phyloP scores from a whole-genome alignment of 345 rosid species.

The Euphorbia peplus region DNA sequence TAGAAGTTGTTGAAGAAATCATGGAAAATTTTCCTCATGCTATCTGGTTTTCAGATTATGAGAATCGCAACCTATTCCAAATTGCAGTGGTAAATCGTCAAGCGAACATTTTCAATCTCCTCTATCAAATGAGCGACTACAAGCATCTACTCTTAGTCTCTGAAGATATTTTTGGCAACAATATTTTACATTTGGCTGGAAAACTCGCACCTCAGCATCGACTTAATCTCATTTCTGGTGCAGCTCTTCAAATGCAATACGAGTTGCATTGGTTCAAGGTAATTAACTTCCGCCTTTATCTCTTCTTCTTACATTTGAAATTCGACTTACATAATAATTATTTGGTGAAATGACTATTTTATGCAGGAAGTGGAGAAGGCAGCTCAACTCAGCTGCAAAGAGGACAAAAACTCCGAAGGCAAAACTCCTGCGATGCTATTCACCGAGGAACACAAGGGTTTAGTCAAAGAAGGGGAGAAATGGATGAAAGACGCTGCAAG shows the following conservation, averaged over 20 bases:
- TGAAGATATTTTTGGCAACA: neutral
- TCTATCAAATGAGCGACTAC: neutral
- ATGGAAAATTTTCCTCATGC: conserved; percentile 7
- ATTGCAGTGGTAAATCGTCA: conserved; percentile 13
- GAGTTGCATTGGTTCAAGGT: conserved; percentile 1
- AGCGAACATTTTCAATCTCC: conserved; percentile 16
- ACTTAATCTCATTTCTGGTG: conserved; percentile 16
- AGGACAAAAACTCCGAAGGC: neutral
- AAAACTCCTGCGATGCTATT: conserved; percentile 17
- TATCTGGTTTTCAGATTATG: conserved; percentile 3
- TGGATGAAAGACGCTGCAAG: conserved; percentile 22
- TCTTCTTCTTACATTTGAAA: no score
- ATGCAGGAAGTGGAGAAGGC: conserved; percentile 19
- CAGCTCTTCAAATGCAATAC: conserved; percentile 1
- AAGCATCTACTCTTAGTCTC: neutral
- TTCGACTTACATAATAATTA: no score
- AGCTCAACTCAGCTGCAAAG: conserved; percentile 3
- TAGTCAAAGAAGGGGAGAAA: conserved; percentile 16
- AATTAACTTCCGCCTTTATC: neutral
- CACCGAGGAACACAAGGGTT: conserved; percentile 1
- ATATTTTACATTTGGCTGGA: conserved; percentile 21
- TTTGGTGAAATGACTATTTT: neutral
- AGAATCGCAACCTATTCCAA: conserved; percentile 6
- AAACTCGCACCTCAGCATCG: conserved; percentile 11
- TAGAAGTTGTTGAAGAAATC: conserved; percentile 8